Conservation (phyloP, 345 rosid species). For the Salix arbutifolia region DNA sequence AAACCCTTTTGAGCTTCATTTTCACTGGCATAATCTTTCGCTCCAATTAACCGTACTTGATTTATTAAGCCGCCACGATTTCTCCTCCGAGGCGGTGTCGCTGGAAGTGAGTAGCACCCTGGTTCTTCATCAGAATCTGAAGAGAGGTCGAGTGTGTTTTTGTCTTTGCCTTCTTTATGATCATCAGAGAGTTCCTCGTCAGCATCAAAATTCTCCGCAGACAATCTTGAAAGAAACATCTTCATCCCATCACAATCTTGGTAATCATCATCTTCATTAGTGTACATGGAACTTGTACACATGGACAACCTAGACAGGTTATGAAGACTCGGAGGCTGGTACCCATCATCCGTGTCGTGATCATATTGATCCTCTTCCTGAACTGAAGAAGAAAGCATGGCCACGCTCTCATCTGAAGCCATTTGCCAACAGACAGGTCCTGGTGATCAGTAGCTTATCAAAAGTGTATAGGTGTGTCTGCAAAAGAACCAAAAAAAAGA, state of each 20-base stretch:
- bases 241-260: slow-evolving; percentile 20
- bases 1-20: slow-evolving; percentile 46
- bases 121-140: slow-evolving; percentile 63
- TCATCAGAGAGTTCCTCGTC: slow-evolving; percentile 71
- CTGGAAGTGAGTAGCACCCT: slow-evolving; percentile 58
- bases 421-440: not conserved
- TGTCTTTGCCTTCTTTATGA: slow-evolving; percentile 16
- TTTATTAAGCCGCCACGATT: slow-evolving; percentile 8
- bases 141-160: slow-evolving; percentile 24
- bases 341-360: slow-evolving; percentile 45
- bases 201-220: slow-evolving; percentile 69
- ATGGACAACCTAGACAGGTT: slow-evolving; percentile 68
- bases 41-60: not conserved
- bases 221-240: slow-evolving; percentile 43
- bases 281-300: slow-evolving; percentile 60
- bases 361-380: slow-evolving; percentile 28
- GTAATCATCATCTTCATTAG: slow-evolving; percentile 36
- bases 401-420: slow-evolving; percentile 49
- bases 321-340: slow-evolving; percentile 33
- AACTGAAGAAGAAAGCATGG: slow-evolving; percentile 23
- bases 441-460: not conserved
- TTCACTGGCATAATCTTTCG: slow-evolving; percentile 74
- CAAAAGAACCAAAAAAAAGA: not conserved
- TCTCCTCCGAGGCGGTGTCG: slow-evolving; percentile 42
- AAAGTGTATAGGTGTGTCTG: not conserved